Evolutionary conservation across 805 yeast genomes (phyloP), one percentile per base, ranked within the genome.

Genomic region (Groenewaldozyma tartarivorans): DNA sequence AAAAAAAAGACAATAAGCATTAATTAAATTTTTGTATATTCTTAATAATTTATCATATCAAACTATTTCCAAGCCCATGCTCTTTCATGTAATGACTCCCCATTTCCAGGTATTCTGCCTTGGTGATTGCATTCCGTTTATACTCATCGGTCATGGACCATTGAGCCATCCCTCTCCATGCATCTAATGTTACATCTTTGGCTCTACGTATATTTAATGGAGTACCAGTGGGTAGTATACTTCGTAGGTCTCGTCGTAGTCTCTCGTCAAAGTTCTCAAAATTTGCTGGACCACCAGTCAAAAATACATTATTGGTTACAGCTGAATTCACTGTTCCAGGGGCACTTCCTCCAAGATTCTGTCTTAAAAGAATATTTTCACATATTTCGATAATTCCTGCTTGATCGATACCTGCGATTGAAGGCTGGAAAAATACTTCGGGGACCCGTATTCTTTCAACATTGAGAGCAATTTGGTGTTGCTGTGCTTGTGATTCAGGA

Each of bases 91-190:
- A 90, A 41, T 85, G 96, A 0, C 84, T 68, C 0, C 98, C 99
- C 68, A 72, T 75, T 59, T 92, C 98, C 35, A 79, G 81, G 55
- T 86, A 92, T 47, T 88, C 95, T 41, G 69, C 61, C 48, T 70
- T 74, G 0, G 92, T 71, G 19, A 90, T 66, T 44, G 69, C 75
- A 6, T 74, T 63, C 1, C 62, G 50, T 20, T 65, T 51, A 30
- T 71, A 68, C 15, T 68, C 75, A 1, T 61, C 68, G 18, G 71
- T 67, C 2, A 52, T 51, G 4, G 88, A 66, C 83, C 95, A 84
- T 52, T 73, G 72, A 9, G 84, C 78, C 94, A 92, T 87, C 21
- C 98, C 98, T 53, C 69, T 79, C 97, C 98, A 92, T 1, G 96
- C 75, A 59, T 90, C 98, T 22, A 74, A 54, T 1, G 74, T 50